Percentiles rank a stretch among this genome's conserved stretches.
phyloP scores from a whole-genome alignment of 1,284 basidiomycete species.

The Coniferiporia weirii region DNA sequence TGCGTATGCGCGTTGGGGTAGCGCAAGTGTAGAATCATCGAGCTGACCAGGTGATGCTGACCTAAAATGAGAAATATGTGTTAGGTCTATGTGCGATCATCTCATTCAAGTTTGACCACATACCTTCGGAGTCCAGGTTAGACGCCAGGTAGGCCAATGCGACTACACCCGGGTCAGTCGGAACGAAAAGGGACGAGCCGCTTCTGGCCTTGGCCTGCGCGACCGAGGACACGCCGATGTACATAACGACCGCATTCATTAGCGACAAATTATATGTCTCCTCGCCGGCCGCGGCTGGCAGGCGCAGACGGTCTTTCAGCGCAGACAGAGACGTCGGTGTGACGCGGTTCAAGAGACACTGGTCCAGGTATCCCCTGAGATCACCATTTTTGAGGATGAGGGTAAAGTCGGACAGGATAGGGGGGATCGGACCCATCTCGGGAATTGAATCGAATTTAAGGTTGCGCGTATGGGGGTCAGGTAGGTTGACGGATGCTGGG shows the following conservation, averaged over 20 bases:
- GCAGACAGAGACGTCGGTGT: constrained; percentile 69
- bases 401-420: constrained; percentile 87
- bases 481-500: constrained; percentile 81
- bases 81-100: neutral
- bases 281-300: constrained; percentile 46
- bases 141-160: constrained; percentile 77
- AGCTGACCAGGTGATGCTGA: constrained; percentile 88
- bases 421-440: constrained; percentile 88
- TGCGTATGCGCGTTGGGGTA: constrained; percentile 96
- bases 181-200: constrained; percentile 73
- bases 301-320: constrained; percentile 72
- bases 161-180: constrained; percentile 77
- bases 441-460: constrained; percentile 68
- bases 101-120: constrained; percentile 22
- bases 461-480: constrained; percentile 81
- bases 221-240: constrained; percentile 86
- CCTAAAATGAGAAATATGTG: constrained; percentile 39
- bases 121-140: constrained; percentile 89
- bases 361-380: constrained; percentile 74
- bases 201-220: constrained; percentile 79
- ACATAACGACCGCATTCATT: constrained; percentile 93
- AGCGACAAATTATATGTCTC: constrained; percentile 85
- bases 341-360: constrained; percentile 71
- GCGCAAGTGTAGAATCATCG: constrained; percentile 90
- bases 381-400: constrained; percentile 76